Evolutionary conservation across 352 stramenopile genomes (phyloP), one percentile per base, ranked within the genome.

Genomic region (Peronospora farinosa): DNA sequence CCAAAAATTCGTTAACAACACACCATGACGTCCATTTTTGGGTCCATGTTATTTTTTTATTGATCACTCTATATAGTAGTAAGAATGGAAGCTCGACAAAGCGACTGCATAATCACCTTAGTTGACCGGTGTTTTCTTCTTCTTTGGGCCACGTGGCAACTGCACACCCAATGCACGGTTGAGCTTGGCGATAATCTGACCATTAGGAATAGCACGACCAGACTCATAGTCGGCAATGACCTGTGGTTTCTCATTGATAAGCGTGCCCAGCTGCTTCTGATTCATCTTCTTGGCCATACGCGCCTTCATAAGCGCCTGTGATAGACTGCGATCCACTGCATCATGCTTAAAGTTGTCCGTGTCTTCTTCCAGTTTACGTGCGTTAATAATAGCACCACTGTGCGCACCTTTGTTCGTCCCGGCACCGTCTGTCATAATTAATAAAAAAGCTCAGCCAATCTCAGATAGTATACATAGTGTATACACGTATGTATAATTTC

Each of bases 241-340:
- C 67, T 98, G 95, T 32, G 95, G 95, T 67, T 98, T 98, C 61
- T 96, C 88, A 63, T 96, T 97, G 54, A 97, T 95, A 40, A 76
- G 63, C 8, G 95, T 98, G 7, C 91, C 96, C 37, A 99, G 74
- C 52, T 97, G 84, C 66, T 98, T 98, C 80, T 99, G 96, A 17
- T 95, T 98, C 88, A 98, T 96, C 74, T 98, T 98, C 73, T 98
- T 98, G 12, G 88, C 95, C 51, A 82, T 93, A 12, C 96, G 90
- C 16, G 95, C 96, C 69, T 98, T 95, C 72, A 95, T 88, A 19
- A 99, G 88, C 12, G 93, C 88, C 69, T 98, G 78, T 37, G 84
- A 89, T 16, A 96, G 64, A 28, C 69, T 90, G 51, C 79, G 80
- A 63, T 96, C 84, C 40, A 95, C 86, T 1, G 70, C 74, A 17